Evolutionary conservation across 257 asterid species (phyloP), one percentile per base, ranked within the genome.

Genomic region (Fraxinus quadrangulata): DNA sequence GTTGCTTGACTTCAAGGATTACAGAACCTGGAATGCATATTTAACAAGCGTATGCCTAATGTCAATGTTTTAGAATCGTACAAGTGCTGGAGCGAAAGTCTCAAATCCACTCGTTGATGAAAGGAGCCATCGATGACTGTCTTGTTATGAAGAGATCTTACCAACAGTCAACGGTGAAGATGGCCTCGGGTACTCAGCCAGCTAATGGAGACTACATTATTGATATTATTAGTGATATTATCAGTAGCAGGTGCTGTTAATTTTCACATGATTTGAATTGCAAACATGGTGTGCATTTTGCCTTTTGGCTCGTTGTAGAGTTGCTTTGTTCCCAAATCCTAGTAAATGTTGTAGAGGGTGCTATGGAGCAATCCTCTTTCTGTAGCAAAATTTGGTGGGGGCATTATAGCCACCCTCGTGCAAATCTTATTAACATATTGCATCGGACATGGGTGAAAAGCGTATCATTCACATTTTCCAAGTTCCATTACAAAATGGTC

Each of bases 351-450:
- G 69, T 26, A 24, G 17, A 12, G 17, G 3, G 0, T 11, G 36
- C 19, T 24, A 26, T 26, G n/a, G 33, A 21, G 68, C 68, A 61
- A 2, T 59, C 13, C 30, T 2, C 28, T 51, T 51, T 16, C 23
- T 51, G n/a, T 69, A 23, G 74, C 70, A 45, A 63, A 80, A 33
- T 33, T 6, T 39, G 45, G 45, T 39, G 45, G 45, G 45, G 45
- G 45, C 45, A 39, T 8, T 39, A 39, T 39, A 8, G 45, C 45
- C 45, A 39, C 3, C 45, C 45, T 39, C 9, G 42, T 39, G 45
- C 45, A 10, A 39, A 9, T 39, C 45, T 39, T 39, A 33, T 33
- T 33, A 33, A 30, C 33, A 2, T 30, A 30, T 30, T 30, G 33
- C 33, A 30, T 30, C 33, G 2, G 42, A 37, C 42, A 37, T 7